Conservation (phyloP, 2,329 filamentous ascomycete species). For the Colletotrichum lupini region DNA sequence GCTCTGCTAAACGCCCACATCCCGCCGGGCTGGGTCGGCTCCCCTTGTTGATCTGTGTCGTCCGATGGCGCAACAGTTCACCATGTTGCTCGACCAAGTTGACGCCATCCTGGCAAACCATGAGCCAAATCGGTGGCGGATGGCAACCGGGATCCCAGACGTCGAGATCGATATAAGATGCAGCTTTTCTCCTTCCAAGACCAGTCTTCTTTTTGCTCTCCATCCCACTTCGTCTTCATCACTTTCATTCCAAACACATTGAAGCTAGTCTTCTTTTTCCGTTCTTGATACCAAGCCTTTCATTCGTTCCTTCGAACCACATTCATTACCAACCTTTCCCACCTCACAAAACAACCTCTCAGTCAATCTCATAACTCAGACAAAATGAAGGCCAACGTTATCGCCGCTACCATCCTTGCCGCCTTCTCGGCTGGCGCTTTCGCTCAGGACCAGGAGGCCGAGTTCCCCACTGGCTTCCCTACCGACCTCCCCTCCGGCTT, state of each 20-base stretch:
- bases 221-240: conserved; percentile 19
- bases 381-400: conserved; percentile 33
- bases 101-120: conserved; percentile 17
- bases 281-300: conserved; percentile 22
- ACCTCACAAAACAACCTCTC: neutral
- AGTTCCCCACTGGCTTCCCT: conserved; percentile 12
- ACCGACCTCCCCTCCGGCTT: neutral
- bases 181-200: neutral
- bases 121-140: neutral
- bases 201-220: neutral
- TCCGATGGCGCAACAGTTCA: conserved; percentile 24
- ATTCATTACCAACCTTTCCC: neutral
- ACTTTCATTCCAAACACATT: conserved; percentile 25
- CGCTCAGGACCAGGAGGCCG: conserved; percentile 15
- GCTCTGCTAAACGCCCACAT: conserved; percentile 21
- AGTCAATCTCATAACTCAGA: neutral
- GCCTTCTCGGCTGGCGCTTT: conserved; percentile 27
- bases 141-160: neutral
- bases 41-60: conserved; percentile 12
- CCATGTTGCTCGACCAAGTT: neutral
- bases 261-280: conserved; percentile 36
- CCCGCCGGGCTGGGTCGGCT: conserved; percentile 8
- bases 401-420: conserved; percentile 30
- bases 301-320: conserved; percentile 18
- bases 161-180: conserved; percentile 23